Evolutionary conservation across 2,329 filamentous ascomycete genomes (phyloP), one percentile per base, ranked within the genome.

Genomic region (Metarhizium sp.): DNA sequence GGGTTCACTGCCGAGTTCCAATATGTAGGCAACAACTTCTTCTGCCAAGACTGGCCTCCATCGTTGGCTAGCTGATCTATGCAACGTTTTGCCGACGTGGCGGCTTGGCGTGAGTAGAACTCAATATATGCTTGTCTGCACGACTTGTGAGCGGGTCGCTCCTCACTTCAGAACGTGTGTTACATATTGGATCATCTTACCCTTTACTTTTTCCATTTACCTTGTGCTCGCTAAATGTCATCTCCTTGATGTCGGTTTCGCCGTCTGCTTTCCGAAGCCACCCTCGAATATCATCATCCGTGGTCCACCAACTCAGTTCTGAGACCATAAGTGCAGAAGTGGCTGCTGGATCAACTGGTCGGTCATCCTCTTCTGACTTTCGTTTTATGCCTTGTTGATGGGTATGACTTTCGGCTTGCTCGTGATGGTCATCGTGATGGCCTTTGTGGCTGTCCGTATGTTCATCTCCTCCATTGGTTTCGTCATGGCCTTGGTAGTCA

Each of bases 181-280:
- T 8, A n/a, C 25, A 18, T 4, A 30, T 18, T 20, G n/a, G 16
- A 16, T 10, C 14, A 71, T 48, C 84, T 60, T 78, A 95, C 92
- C 94, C 92, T 76, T 97, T 96, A 73, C 90, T 96, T 75, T 99
- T 99, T 63, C 94, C 94, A 63, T 99, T 99, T 50, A 97, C 92
- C 69, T 99, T 99, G 73, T 97, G 94, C 70, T 99, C 94, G 65
- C 90, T 96, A 70, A 97, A 99, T 0, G 92, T 96, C 52, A 99
- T 84, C 58, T 97, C 94, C 64, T 89, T 91, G 18, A 97, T 75
- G 65, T 96, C 90, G 49, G 86, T 80, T 69, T 97, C 94, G 62
- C 84, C 89, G 2, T 81, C 82, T n/a, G 87, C 89, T 60, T 88
- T 80, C 61, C 85, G 84, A 29, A 88, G 79, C 89, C 91, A 96